Conservation (phyloP, 257 asterid genomes). For the Solanum chiquidenum region DNA sequence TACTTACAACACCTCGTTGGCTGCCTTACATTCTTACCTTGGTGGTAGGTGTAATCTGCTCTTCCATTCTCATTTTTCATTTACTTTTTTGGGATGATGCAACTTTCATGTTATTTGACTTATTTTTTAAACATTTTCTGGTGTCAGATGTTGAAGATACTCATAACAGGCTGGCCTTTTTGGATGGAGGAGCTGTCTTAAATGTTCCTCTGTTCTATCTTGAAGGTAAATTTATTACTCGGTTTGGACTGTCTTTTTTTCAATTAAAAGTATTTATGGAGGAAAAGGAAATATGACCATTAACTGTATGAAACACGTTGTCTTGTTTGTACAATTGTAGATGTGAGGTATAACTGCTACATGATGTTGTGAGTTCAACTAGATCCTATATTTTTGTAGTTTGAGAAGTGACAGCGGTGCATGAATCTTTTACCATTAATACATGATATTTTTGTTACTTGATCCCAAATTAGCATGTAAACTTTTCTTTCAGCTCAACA, state of each 20-base stretch:
- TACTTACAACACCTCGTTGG: slow-evolving; percentile 67
- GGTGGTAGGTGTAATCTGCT: slow-evolving; percentile 49
- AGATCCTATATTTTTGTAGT: neutral
- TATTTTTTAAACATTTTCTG: slow-evolving; percentile 1
- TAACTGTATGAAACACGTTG: neutral
- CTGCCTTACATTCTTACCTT: slow-evolving; percentile 80
- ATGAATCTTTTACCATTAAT: neutral
- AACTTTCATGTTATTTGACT: slow-evolving; percentile 1
- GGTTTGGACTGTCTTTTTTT: neutral
- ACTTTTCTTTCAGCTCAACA: neutral
- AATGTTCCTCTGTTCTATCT: slow-evolving; percentile 67
- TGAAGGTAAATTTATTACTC: slow-evolving; percentile 39
- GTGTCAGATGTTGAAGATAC: slow-evolving; percentile 79
- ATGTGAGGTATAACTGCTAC: neutral
- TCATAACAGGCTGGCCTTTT: slow-evolving; percentile 60
- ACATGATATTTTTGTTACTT: neutral
- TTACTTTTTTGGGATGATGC: neutral
- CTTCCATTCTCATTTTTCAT: neutral
- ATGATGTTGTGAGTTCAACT: neutral
- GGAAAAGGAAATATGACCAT: neutral
- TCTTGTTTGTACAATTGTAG: neutral
- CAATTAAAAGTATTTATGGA: neutral
- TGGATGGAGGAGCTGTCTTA: slow-evolving; percentile 81
- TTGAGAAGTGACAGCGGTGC: neutral
- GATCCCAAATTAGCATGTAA: neutral